These are phyloP conservation scores for Ordospora pajunii DNA, from an alignment of 371 early-diverging fungal genomes.

Conservation along the genomic window DNA sequence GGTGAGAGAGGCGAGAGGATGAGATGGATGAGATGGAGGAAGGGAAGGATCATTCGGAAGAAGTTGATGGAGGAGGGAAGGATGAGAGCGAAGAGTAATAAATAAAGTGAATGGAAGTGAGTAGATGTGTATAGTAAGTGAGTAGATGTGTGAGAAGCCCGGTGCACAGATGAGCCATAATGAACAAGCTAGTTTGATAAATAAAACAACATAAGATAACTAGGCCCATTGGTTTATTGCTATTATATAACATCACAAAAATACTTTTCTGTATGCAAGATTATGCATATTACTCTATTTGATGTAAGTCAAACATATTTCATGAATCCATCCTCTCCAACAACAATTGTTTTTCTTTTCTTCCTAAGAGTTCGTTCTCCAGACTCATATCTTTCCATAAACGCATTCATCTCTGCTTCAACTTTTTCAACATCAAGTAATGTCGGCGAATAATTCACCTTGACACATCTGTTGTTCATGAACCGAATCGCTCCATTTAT, in stretches of 20 bases:
- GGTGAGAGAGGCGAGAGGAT: too few species aligned
- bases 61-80: too few species aligned
- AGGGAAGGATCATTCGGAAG: too few species aligned
- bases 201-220: too few species aligned
- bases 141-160: too few species aligned
- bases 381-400: conserved; percentile 29
- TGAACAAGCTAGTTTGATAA: too few species aligned
- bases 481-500: conserved; percentile 32
- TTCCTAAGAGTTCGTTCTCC: conserved; percentile 9
- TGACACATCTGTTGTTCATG: not conserved
- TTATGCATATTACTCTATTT: not conserved
- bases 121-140: too few species aligned
- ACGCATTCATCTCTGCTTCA: conserved; percentile 30
- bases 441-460: not conserved
- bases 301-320: conserved; percentile 30
- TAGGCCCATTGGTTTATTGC: too few species aligned
- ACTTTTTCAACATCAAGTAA: not conserved
- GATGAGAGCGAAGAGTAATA: too few species aligned
- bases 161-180: too few species aligned
- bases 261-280: not conserved
- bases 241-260: not conserved
- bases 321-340: conserved; percentile 39
- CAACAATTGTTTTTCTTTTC: conserved; percentile 21
- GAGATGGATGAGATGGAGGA: too few species aligned
- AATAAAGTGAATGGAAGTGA: too few species aligned